phyloP scores from a whole-genome alignment of 768 basidiomycete species.

The Kwoniella pini region DNA sequence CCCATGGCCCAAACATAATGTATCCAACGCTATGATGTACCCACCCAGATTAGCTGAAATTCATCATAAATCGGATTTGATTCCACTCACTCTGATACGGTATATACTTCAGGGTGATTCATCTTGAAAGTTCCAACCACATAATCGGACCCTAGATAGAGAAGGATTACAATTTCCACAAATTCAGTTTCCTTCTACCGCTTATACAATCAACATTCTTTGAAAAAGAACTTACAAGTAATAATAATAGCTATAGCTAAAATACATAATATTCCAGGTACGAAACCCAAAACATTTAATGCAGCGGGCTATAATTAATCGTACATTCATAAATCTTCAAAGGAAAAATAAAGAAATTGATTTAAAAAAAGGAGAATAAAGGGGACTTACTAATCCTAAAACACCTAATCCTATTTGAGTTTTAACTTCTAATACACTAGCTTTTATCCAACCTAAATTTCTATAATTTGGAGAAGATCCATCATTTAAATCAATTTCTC shows the following conservation, averaged over 20 bases:
- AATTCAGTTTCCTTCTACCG: neutral
- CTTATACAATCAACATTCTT: too few relatives aligned
- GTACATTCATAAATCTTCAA: too few relatives aligned
- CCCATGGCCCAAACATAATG: slow-evolving; percentile 31
- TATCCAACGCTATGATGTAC: slow-evolving; percentile 38
- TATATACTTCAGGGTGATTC: slow-evolving; percentile 43
- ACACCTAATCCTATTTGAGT: slow-evolving; percentile 39
- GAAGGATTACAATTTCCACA: neutral
- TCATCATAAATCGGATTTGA: too few relatives aligned
- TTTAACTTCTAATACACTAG: slow-evolving; percentile 34
- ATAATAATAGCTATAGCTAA: slow-evolving; percentile 33
- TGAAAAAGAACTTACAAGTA: slow-evolving; percentile 19
- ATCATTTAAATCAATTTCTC: slow-evolving; percentile 22
- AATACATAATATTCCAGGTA: slow-evolving; percentile 21
- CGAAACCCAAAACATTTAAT: slow-evolving; percentile 9
- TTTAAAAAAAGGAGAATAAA: too few relatives aligned
- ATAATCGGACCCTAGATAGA: slow-evolving; percentile 35
- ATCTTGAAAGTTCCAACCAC: slow-evolving; percentile 44
- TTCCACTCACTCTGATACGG: slow-evolving; percentile 21
- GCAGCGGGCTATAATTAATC: slow-evolving; percentile 4
- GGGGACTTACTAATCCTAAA: slow-evolving; percentile 23
- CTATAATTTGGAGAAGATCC: slow-evolving; percentile 27
- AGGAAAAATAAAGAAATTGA: neutral
- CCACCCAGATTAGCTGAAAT: too few relatives aligned
- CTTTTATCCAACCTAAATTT: slow-evolving; percentile 26